phyloP scores from a whole-genome alignment of 73 alveolate species.

The Diophrys sp. region DNA sequence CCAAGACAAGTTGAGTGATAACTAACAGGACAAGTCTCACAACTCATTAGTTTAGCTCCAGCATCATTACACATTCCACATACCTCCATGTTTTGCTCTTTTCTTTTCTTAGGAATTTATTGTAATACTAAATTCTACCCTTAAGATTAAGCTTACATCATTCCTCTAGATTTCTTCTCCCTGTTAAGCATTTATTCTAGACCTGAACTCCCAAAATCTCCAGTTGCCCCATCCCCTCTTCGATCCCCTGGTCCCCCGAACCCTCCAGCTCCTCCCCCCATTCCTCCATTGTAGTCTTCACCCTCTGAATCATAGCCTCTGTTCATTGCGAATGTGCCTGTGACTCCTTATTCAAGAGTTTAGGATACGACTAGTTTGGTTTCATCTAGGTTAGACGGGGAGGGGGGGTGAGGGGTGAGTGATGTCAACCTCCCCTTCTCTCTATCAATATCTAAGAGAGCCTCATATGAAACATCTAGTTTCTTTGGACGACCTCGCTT shows the following conservation, averaged over 20 bases:
- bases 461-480: slow-evolving; percentile 48
- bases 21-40: slow-evolving; percentile 51
- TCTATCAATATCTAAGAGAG: slow-evolving; percentile 32
- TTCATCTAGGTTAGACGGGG: slow-evolving; percentile 45
- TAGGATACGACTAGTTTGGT: slow-evolving; percentile 26
- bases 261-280: no score
- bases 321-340: slow-evolving; percentile 17
- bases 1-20: slow-evolving; percentile 48
- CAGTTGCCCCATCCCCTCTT: no score
- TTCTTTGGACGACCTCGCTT: slow-evolving; percentile 60
- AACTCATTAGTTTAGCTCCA: slow-evolving; percentile 27
- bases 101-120: neutral
- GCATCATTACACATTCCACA: slow-evolving; percentile 42
- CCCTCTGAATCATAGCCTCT: slow-evolving; percentile 5
- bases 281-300: slow-evolving; percentile 5
- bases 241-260: no score
- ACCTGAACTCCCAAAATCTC: no score
- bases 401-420: no score
- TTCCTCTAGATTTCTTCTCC: no score
- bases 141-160: no score
- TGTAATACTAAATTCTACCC: no score
- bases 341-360: neutral
- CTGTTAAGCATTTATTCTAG: no score
- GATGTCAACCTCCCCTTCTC: no score
- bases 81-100: slow-evolving; percentile 18